Base-by-base conservation (phyloP, 495 filamentous ascomycete species). In the Podospora australis region DNA sequence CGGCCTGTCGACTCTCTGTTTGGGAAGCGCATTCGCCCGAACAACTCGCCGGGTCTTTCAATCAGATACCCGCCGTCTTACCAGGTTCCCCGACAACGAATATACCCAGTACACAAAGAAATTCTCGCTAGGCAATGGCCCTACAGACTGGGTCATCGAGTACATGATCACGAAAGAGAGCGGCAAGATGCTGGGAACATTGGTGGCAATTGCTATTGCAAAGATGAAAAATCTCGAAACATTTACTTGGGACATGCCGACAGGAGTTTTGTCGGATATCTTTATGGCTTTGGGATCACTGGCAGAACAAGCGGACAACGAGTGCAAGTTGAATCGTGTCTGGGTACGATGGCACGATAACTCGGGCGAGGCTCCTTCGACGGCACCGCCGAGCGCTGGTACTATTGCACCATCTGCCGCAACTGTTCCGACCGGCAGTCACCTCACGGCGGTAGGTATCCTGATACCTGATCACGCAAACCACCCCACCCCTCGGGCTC, bases 211-310 rank as follows among this genome's bases (percentile, higher is more conserved):
- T 54, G 87, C 89, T 3, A 74, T 96, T 20, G 79, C 82, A 23
- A 80, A 87, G 46, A 96, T 96, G 91, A 72, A 82, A 19, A 89
- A 90, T 53, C 77, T 97, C 16, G 90, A 97, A 64, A 83, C 82
- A 0, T 97, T 97, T 56, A 72, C 89, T 9, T 97, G 91, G 91
- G 90, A 97, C 61, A 95, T 95, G 90, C 88, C 90, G 0, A 95
- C 89, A 0, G 91, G 91, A 0, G 84, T 96, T 20, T 66, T 91
- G 32, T 78, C 89, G 40, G 88, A 95, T 55, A 83, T 94, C 23
- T 97, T 91, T 77, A 77, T 89, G 57, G 83, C 91, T 19, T 73
- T 96, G 32, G 75, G 83, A 0, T 91, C 85, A 0, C 70, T 92
- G 19, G 77, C 83, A 54, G 68, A 81, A 36, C 69, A 75, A 11